These are phyloP conservation scores for Juglanconis sp. DNA, from an alignment of 2,329 filamentous ascomycete species.

Conservation along the genomic window DNA sequence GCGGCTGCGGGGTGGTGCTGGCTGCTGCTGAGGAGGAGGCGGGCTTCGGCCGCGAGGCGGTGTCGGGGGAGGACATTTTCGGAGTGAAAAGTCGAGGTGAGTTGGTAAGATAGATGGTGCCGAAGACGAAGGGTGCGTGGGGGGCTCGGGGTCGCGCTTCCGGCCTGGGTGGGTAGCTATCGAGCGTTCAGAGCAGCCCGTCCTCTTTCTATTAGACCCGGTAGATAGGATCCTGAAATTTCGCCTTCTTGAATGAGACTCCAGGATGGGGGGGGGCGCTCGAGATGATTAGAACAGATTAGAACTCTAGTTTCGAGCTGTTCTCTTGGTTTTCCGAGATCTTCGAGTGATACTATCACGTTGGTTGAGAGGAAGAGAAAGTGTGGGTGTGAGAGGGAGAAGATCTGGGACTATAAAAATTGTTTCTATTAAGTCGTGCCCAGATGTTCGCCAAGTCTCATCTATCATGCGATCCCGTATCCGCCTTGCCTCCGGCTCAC, in stretches of 20 bases:
- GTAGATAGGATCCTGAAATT: neutral
- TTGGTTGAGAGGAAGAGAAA: too few species aligned
- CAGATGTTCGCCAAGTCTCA: neutral
- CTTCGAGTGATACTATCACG: neutral
- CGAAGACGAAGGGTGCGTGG: neutral
- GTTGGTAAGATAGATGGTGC: neutral
- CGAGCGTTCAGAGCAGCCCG: too few species aligned
- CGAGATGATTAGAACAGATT: neutral
- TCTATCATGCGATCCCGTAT: neutral
- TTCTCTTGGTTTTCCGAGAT: neutral
- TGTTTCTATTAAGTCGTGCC: neutral
- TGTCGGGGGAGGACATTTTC: conserved; percentile 8
- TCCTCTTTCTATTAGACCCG: too few species aligned
- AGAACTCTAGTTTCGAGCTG: neutral
- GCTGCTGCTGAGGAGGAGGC: neutral
- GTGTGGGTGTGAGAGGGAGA: neutral
- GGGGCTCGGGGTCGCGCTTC: too few species aligned
- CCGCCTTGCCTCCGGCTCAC: neutral
- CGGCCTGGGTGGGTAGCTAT: too few species aligned
- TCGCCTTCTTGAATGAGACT: too few species aligned
- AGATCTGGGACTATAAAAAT: neutral
- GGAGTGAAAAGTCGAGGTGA: neutral
- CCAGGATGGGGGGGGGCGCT: neutral
- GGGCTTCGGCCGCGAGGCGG: neutral
- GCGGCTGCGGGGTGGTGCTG: neutral